Base-by-base conservation (phyloP, 495 filamentous ascomycete genomes). In the Halenospora varia region DNA sequence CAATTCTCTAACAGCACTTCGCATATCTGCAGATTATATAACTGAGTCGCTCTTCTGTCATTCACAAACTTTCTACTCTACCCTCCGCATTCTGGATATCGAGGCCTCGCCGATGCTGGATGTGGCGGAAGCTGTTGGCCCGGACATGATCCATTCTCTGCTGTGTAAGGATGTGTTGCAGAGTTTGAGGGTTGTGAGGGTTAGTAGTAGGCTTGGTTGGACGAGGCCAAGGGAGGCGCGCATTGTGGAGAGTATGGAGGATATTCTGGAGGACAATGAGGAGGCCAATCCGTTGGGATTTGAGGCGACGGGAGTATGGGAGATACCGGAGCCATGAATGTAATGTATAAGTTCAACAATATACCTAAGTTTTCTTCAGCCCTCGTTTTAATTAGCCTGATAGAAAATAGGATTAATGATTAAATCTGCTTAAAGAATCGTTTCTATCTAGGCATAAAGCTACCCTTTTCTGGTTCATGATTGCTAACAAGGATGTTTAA, bases 1-100 rank as follows among this genome's bases (percentile, higher is more conserved):
- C 29, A 70, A 71, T 1, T 51, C 60, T 35, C 46, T 76, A 0
- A 59, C 24, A 0, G 65, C 67, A n/a, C 65, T 76, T 13, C 57
- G 67, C 1, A 58, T 75, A 1, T 65, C 69, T 0, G 70, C 71
- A 10, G 73, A 76, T 40, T 76, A 71, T 39, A n/a, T n/a, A n/a
- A n/a, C n/a, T n/a, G n/a, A n/a, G n/a, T n/a, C n/a, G n/a, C n/a
- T n/a, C n/a, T n/a, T n/a, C n/a, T n/a, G 69, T 76, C 13, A 70
- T 65, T 9, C 48, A 57, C 1, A 55, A 60, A 63, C 74, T 54
- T 73, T 75, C 44, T 60, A 66, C 15, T 57, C 62, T 56, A 71
- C 73, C 2, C 60, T 76, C 15, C 55, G 61, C 11, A 61, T 67
- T 18, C 62, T 76, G 1, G 64, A 71, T 51, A 55, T 76, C 0